Evolutionary conservation across 495 filamentous ascomycete genomes (phyloP).

Genomic region (Cenococcum geophilum): DNA sequence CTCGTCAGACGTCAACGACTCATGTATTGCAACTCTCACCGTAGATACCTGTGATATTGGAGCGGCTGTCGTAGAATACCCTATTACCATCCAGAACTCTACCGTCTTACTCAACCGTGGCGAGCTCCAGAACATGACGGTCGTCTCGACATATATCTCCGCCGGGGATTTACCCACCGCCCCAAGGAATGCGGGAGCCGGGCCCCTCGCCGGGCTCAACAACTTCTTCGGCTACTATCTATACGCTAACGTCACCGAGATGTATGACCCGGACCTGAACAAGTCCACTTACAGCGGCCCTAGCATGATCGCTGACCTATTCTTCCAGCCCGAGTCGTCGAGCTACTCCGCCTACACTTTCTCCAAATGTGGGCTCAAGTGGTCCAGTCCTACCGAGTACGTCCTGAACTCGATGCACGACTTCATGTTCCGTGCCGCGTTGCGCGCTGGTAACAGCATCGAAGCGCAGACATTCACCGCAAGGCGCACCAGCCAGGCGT

Average conservation of each 20-base stretch:
- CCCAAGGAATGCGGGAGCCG: not conserved
- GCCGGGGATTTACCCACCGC: not conserved
- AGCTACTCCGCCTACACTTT: constrained; percentile 3
- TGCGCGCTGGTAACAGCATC: not conserved
- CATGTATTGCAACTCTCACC: constrained; percentile 14
- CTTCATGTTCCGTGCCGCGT: constrained; percentile 18
- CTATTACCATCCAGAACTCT: constrained; percentile 14
- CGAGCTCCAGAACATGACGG: not conserved
- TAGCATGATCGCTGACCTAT: not conserved
- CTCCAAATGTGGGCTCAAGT: not conserved
- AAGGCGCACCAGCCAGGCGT: not conserved
- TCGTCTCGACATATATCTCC: constrained; percentile 16
- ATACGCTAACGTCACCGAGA: not conserved
- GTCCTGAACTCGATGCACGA: constrained; percentile 4
- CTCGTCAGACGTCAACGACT: constrained; percentile 6
- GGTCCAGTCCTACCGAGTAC: constrained; percentile 7
- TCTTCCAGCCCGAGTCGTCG: not conserved
- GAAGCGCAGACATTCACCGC: constrained; percentile 14
- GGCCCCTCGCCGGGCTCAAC: constrained; percentile 10
- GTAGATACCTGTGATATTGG: constrained; percentile 19
- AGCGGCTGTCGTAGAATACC: constrained; percentile 16
- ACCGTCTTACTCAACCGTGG: constrained; percentile 7
- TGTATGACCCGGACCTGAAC: too few relatives aligned
- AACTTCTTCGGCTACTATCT: not conserved
- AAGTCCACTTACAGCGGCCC: constrained; percentile 3